Evolutionary conservation across 2,329 filamentous ascomycete species (phyloP).

Genomic region (Botrytis byssoidea): DNA sequence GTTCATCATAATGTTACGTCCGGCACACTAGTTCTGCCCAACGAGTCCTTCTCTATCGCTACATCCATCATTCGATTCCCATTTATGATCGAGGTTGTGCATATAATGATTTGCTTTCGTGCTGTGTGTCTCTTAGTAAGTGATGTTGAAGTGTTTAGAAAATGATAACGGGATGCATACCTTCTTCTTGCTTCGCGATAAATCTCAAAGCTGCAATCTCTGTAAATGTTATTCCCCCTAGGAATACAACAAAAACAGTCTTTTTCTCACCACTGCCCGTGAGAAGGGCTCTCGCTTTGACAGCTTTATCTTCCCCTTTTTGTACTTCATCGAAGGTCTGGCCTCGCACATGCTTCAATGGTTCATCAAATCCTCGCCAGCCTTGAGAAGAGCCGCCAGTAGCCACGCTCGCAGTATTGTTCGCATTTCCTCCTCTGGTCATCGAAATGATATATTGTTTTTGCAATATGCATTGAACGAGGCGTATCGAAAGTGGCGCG

Average conservation of each 20-base stretch:
- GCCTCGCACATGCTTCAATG: constrained; percentile 81
- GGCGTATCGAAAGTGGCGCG: constrained; percentile 83
- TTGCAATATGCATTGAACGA: constrained; percentile 90
- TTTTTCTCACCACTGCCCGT: constrained; percentile 74
- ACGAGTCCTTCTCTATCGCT: constrained; percentile 64
- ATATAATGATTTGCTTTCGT: constrained; percentile 82
- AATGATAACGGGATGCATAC: constrained; percentile 40
- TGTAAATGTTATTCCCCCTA: constrained; percentile 95
- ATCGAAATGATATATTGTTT: constrained; percentile 79
- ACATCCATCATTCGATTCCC: constrained; percentile 87
- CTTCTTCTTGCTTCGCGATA: constrained; percentile 79
- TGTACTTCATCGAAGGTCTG: constrained; percentile 90
- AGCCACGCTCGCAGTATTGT: constrained; percentile 47
- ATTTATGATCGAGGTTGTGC: constrained; percentile 86
- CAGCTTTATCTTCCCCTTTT: constrained; percentile 87
- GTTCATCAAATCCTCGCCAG: constrained; percentile 92
- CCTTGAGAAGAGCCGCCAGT: constrained; percentile 66
- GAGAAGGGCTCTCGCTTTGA: constrained; percentile 79
- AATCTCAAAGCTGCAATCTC: constrained; percentile 94
- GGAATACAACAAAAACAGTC: constrained; percentile 92
- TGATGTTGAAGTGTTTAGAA: constrained; percentile 2
- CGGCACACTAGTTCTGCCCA: constrained; percentile 33
- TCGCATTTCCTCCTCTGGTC: constrained; percentile 58
- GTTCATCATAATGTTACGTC: constrained; percentile 33
- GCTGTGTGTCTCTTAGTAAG: constrained; percentile 43